Percentiles rank a stretch among this genome's conserved stretches.
These are phyloP conservation scores for Pseudozyma tsukubaensis DNA, from an alignment of 1,284 basidiomycete genomes.

Conservation along the genomic window DNA sequence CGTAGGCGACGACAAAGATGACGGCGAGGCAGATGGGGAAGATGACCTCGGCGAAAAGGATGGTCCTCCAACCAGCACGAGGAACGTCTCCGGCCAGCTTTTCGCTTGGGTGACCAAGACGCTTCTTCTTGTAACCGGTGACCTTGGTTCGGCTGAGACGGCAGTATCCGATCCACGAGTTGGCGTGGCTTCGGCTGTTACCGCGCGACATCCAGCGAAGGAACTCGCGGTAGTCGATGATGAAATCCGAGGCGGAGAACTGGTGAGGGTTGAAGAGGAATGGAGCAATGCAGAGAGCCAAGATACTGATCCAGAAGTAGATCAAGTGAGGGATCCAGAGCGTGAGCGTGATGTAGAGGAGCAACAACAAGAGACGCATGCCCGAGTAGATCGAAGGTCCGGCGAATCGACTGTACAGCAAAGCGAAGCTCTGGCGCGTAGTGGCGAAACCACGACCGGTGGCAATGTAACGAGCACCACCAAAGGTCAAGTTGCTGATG, in stretches of 20 bases:
- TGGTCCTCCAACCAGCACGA: conserved; percentile 67
- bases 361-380: conserved; percentile 64
- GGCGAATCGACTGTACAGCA: conserved; percentile 68
- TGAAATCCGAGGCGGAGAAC: conserved; percentile 67
- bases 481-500: conserved; percentile 68
- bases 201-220: conserved; percentile 69
- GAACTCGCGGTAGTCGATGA: conserved; percentile 69
- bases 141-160: conserved; percentile 68
- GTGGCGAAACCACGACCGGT: conserved; percentile 69
- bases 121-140: conserved; percentile 69
- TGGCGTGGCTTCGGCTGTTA: conserved; percentile 68
- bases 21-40: conserved; percentile 65
- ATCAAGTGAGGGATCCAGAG: conserved; percentile 69
- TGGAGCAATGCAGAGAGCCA: conserved; percentile 67
- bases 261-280: conserved; percentile 69
- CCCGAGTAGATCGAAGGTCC: conserved; percentile 68
- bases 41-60: conserved; percentile 65
- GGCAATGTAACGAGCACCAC: conserved; percentile 69
- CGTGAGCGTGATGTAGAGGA: conserved; percentile 68
- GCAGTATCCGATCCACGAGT: conserved; percentile 69
- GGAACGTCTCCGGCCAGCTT: conserved; percentile 68
- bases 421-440: conserved; percentile 65
- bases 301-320: conserved; percentile 69
- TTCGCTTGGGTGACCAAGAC: conserved; percentile 68
- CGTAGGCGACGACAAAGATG: conserved; percentile 67